A percentile compares a stretch with the other conserved stretches of the same genome.
Evolutionary conservation across 176 grass and related monocot genomes (phyloP).

Genomic region (Zoysia japonica): DNA sequence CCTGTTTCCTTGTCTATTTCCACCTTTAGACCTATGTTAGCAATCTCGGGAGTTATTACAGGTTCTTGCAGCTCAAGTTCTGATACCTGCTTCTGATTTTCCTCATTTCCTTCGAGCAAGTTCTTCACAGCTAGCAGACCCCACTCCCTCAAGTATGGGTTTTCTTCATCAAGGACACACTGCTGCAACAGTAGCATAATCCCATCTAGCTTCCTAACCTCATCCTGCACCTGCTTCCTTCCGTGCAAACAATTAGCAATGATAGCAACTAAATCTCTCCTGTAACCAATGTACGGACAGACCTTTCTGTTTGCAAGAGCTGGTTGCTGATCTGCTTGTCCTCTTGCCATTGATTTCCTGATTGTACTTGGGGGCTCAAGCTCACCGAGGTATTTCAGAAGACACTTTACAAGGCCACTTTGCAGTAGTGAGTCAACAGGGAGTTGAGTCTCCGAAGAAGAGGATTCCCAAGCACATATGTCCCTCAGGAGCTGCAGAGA

Average conservation of each 20-base stretch:
- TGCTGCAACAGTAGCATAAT: conserved; percentile 84
- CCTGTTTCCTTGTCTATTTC: conserved; percentile 75
- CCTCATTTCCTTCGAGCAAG: conserved; percentile 81
- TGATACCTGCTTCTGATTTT: conserved; percentile 74
- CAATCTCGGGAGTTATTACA: conserved; percentile 74
- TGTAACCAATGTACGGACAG: conserved; percentile 84
- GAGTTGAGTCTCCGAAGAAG: conserved; percentile 32
- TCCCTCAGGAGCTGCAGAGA: conserved; percentile 77
- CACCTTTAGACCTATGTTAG: conserved; percentile 67
- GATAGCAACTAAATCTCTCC: conserved; percentile 77
- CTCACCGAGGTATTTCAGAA: conserved; percentile 61
- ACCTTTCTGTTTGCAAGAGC: conserved; percentile 44
- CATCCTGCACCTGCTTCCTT: conserved; percentile 76
- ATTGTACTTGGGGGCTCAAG: conserved; percentile 86
- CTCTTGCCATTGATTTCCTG: conserved; percentile 63
- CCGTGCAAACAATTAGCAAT: conserved; percentile 75
- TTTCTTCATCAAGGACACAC: conserved; percentile 86
- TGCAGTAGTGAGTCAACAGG: conserved; percentile 62
- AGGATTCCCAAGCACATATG: conserved; percentile 76
- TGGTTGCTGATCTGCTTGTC: conserved; percentile 39
- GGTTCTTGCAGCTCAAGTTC: conserved; percentile 78
- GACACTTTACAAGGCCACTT: conserved; percentile 54
- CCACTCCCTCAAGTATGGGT: conserved; percentile 90
- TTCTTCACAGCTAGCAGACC: conserved; percentile 73
- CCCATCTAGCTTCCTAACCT: conserved; percentile 59